Evolutionary conservation across 1,284 basidiomycete species (phyloP).

Genomic region (Trichosporon sp.): DNA sequence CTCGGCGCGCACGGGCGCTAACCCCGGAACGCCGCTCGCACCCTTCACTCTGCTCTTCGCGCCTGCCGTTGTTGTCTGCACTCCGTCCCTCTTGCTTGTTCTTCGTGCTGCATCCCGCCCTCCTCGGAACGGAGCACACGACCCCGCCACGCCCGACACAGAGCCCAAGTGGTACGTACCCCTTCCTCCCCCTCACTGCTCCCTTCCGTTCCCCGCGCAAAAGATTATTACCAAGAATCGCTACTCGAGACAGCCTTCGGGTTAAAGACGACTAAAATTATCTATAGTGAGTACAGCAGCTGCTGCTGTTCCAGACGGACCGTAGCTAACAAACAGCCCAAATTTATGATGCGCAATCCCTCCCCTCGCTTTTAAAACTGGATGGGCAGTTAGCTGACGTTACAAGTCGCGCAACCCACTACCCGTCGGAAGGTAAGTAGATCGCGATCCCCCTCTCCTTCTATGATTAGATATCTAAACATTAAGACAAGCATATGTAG

Average conservation of each 20-base stretch:
- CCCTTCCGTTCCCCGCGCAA: slow-evolving; percentile 15
- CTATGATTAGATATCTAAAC: slow-evolving; percentile 42
- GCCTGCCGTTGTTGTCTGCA: not conserved
- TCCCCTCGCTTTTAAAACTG: not conserved
- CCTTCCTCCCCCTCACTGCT: not conserved
- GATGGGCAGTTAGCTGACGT: not conserved
- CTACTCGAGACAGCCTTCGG: slow-evolving; percentile 45
- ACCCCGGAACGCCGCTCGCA: slow-evolving; percentile 4
- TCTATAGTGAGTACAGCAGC: slow-evolving; percentile 37
- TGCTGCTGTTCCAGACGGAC: not conserved
- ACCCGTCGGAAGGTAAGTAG: not conserved
- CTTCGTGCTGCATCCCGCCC: not conserved
- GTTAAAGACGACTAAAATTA: slow-evolving; percentile 44
- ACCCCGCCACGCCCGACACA: not conserved
- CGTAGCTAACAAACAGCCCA: slow-evolving; percentile 26
- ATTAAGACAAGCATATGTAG: slow-evolving; percentile 49
- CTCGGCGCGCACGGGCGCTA: not conserved
- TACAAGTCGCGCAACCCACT: not conserved
- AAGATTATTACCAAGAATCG: slow-evolving; percentile 49
- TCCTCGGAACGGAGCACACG: not conserved
- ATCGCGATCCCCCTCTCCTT: not conserved
- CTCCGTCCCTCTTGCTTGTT: not conserved
- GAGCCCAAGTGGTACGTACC: not conserved
- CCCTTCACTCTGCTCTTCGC: not conserved
- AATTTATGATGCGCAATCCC: slow-evolving; percentile 32